These are phyloP conservation scores for Chytriomyces hyalinus DNA, from an alignment of 192 early-diverging fungal genomes.

Conservation along the genomic window DNA sequence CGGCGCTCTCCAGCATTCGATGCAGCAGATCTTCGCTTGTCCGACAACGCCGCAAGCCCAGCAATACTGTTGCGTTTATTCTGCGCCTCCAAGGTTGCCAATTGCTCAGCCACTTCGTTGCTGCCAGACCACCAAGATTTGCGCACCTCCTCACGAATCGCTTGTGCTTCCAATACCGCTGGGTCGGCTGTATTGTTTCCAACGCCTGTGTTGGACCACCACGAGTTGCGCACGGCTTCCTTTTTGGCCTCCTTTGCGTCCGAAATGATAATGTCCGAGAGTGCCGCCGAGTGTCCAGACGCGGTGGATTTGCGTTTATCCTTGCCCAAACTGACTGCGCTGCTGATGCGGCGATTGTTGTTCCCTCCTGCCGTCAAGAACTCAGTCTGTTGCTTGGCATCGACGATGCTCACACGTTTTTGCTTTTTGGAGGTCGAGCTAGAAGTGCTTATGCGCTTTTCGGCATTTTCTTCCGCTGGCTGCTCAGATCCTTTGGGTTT, in stretches of 20 bases:
- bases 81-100: background rate
- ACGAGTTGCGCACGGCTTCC: constrained; percentile 34
- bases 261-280: constrained; percentile 16
- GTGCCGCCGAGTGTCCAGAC: constrained; percentile 11
- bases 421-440: background rate
- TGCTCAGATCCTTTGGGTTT: background rate
- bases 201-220: constrained; percentile 39
- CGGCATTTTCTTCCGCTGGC: background rate
- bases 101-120: constrained; percentile 6
- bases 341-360: background rate
- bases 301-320: constrained; percentile 19
- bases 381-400: background rate
- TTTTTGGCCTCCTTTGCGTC: constrained; percentile 37
- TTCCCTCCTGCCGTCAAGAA: background rate
- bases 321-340: background rate
- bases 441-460: background rate
- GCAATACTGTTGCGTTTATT: constrained; percentile 11
- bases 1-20: background rate
- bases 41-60: background rate
- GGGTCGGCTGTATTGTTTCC: constrained; percentile 22
- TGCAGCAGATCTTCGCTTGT: constrained; percentile 26
- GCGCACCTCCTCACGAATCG: constrained; percentile 28
- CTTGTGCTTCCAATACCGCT: constrained; percentile 36
- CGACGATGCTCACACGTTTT: background rate
- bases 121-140: constrained; percentile 35